Conservation (phyloP, 441 rosid genomes). For the Cnidoscolus chayamansa region DNA sequence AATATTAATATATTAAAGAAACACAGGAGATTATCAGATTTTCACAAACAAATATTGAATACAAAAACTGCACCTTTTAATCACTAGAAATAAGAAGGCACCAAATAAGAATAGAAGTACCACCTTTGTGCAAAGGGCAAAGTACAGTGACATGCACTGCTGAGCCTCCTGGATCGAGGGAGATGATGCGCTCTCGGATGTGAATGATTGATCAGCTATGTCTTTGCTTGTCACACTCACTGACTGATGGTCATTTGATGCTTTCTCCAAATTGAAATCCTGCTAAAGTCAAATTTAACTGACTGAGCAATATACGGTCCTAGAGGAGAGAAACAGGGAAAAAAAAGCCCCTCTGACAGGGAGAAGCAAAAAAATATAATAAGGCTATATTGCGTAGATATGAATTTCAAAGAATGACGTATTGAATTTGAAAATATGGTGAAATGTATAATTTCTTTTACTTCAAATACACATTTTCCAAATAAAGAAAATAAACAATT, state of each 20-base stretch:
- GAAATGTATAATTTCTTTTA: too few species aligned
- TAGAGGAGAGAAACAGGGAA: background rate
- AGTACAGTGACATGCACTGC: conserved; percentile 87
- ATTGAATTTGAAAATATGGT: too few species aligned
- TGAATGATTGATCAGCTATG: conserved; percentile 37
- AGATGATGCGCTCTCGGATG: conserved; percentile 38
- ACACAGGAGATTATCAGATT: background rate
- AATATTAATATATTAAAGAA: conserved; percentile 7
- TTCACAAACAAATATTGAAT: background rate
- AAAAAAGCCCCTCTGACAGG: background rate
- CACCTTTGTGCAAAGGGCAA: conserved; percentile 99
- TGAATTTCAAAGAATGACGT: too few species aligned
- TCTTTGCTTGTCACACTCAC: conserved; percentile 43
- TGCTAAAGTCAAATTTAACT: conserved; percentile 26
- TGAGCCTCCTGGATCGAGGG: conserved; percentile 68
- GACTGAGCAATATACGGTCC: background rate
- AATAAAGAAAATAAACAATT: background rate
- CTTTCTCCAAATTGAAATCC: conserved; percentile 55
- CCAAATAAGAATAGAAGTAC: conserved; percentile 17
- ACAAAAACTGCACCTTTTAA: conserved; percentile 15
- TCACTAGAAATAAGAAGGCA: conserved; percentile 22
- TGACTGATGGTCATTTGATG: conserved; percentile 42
- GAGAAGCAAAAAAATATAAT: too few species aligned
- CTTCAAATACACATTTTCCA: too few species aligned
- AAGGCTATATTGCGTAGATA: too few species aligned